Conservation (phyloP, 2,329 filamentous ascomycete genomes). For the Diaporthe vexans region DNA sequence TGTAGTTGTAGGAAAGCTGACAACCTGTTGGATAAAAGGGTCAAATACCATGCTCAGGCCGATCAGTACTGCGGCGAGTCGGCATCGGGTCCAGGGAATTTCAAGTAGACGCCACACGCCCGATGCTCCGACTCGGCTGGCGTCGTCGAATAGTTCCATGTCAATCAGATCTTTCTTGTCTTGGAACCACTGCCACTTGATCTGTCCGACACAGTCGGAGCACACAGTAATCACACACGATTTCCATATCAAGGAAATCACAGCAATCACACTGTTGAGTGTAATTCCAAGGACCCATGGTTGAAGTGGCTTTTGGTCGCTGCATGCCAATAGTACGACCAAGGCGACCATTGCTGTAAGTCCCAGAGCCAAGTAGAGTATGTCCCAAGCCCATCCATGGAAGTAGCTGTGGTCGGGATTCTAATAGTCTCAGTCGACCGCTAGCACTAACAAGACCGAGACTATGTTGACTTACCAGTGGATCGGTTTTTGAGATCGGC, state of each 20-base stretch:
- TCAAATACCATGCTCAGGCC: neutral
- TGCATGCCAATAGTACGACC: neutral
- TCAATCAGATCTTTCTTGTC: neutral
- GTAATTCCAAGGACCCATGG: neutral
- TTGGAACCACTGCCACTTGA: slow-evolving; percentile 9
- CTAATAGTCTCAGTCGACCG: neutral
- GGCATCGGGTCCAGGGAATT: neutral
- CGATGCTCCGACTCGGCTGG: neutral
- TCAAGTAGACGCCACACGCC: neutral
- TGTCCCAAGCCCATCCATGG: neutral
- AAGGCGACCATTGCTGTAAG: neutral
- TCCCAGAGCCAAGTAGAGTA: neutral
- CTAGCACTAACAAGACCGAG: too few species aligned
- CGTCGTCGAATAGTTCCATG: neutral
- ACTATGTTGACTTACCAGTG: neutral
- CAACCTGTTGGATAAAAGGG: neutral
- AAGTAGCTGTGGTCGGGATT: neutral
- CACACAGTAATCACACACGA: neutral
- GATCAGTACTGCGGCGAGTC: neutral
- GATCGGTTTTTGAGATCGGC: neutral
- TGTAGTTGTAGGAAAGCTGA: neutral
- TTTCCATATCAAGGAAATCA: neutral
- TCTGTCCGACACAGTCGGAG: neutral
- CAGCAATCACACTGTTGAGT: neutral
- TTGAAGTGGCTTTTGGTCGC: neutral